These are phyloP conservation scores for Gilbertella persicaria DNA, from an alignment of 371 early-diverging fungal genomes.

Conservation along the genomic window DNA sequence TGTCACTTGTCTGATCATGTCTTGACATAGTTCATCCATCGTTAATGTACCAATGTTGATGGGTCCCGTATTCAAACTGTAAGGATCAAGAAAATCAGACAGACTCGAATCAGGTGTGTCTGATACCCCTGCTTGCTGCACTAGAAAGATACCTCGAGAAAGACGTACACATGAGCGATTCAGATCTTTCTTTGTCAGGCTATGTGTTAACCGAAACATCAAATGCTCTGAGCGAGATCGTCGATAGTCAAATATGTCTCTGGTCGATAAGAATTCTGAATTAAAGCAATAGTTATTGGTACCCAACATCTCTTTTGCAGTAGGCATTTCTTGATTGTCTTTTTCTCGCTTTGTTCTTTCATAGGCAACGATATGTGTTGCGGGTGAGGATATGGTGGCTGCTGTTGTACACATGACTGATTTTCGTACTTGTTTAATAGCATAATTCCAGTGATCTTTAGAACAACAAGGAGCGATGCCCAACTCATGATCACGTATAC, in stretches of 20 bases:
- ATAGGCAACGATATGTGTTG: background rate
- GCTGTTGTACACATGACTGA: background rate
- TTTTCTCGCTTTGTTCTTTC: background rate
- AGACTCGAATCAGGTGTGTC: background rate
- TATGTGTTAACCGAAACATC: constrained; percentile 24
- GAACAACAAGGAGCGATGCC: constrained; percentile 8
- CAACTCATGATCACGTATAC: background rate
- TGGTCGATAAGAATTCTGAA: constrained; percentile 1
- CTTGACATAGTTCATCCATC: constrained; percentile 5
- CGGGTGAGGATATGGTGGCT: constrained; percentile 5
- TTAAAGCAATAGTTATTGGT: constrained; percentile 5
- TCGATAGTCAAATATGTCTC: constrained; percentile 21
- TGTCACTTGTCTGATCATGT: background rate
- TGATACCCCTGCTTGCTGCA: constrained; percentile 24
- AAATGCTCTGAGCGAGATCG: constrained; percentile 35
- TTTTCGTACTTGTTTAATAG: constrained; percentile 9
- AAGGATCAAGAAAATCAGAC: background rate
- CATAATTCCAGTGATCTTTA: constrained; percentile 19
- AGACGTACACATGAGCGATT: constrained; percentile 22
- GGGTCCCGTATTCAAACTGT: background rate
- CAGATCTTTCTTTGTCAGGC: background rate
- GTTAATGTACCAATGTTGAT: constrained; percentile 25
- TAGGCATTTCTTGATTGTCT: background rate
- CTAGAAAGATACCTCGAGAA: constrained; percentile 33
- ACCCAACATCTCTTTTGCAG: background rate